A percentile compares a stretch with the other conserved stretches of the same genome.
Conservation (phyloP, 768 basidiomycete species). For the Cystofilobasidium macerans region DNA sequence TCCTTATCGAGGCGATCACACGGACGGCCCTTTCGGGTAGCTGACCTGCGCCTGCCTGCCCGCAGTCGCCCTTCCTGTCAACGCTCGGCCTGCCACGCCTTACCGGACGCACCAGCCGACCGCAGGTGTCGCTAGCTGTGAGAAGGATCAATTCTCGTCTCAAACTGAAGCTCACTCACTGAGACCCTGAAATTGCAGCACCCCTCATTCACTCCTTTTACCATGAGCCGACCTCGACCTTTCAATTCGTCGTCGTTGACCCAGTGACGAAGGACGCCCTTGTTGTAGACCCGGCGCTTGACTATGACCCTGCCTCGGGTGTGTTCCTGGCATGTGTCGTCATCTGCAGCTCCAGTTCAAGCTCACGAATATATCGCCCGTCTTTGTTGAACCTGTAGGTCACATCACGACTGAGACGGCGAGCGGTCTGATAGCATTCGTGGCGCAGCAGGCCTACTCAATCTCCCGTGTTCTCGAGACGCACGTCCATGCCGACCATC, state of each 20-base stretch:
- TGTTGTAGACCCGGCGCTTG: slow-evolving; percentile 32
- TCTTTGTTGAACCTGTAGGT: not conserved
- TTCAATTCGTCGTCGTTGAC: slow-evolving; percentile 31
- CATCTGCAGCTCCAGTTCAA: no score
- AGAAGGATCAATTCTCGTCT: no score
- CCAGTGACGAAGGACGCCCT: slow-evolving; percentile 25
- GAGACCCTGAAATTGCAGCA: no score
- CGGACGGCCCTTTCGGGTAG: no score
- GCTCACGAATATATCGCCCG: no score
- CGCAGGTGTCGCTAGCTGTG: slow-evolving; percentile 11
- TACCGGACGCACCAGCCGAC: slow-evolving; percentile 18
- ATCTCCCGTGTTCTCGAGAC: slow-evolving; percentile 32
- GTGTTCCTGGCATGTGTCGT: not conserved
- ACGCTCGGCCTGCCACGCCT: not conserved
- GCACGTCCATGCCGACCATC: slow-evolving; percentile 35
- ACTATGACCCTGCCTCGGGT: slow-evolving; percentile 28
- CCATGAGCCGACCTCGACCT: slow-evolving; percentile 30
- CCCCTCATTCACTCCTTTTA: slow-evolving; percentile 31
- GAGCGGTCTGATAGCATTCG: slow-evolving; percentile 27
- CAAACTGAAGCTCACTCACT: no score
- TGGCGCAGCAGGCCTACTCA: slow-evolving; percentile 18
- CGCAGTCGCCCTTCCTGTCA: not conserved
- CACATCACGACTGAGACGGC: slow-evolving; percentile 27
- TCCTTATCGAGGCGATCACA: no score
- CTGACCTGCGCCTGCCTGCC: not conserved